Conservation (phyloP, 2,329 filamentous ascomycete genomes). For the Sporothrix dimorphospora region DNA sequence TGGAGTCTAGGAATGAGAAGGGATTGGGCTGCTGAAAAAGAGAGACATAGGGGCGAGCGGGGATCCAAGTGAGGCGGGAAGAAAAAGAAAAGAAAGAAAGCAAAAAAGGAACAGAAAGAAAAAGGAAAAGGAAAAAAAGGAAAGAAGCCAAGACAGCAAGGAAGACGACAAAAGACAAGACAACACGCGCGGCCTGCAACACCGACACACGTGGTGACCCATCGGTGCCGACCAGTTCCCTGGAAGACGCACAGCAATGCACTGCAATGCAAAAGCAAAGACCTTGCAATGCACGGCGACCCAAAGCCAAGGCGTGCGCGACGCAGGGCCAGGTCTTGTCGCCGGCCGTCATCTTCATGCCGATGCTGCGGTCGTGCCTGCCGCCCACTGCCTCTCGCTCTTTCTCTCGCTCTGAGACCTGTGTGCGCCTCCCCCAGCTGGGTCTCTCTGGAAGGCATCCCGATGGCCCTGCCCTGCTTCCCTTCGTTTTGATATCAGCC, state of each 20-base stretch:
- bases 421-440: not conserved
- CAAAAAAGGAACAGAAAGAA: not conserved
- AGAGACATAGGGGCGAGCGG: not conserved
- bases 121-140: not conserved
- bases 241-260: constrained; percentile 10
- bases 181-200: not conserved
- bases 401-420: not conserved
- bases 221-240: not conserved
- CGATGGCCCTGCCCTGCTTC: not conserved
- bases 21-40: constrained; percentile 2
- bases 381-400: not conserved
- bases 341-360: not conserved
- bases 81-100: not conserved
- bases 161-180: not conserved
- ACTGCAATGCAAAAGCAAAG: not conserved
- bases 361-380: not conserved
- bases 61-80: not conserved
- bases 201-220: constrained; percentile 10
- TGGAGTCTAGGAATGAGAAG: not conserved
- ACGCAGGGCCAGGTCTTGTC: not conserved
- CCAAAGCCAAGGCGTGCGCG: not conserved
- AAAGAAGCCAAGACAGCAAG: not conserved
- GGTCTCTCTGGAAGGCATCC: not conserved
- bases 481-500: not conserved
- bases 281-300: not conserved